These are phyloP conservation scores for Saccharomycopsis sp. DNA, from an alignment of 805 yeast genomes.

Conservation along the genomic window DNA sequence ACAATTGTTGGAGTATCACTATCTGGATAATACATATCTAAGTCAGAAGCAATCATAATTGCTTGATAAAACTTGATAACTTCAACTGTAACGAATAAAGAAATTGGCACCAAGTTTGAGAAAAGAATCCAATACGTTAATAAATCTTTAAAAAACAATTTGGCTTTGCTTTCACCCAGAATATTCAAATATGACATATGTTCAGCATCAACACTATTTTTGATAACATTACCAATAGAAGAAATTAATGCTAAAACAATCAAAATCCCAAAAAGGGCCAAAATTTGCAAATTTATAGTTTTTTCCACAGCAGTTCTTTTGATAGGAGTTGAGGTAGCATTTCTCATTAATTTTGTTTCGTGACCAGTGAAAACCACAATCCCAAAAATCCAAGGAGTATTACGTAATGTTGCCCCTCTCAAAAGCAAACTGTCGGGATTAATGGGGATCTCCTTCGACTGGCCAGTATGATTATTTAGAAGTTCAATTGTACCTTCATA, in stretches of 20 bases:
- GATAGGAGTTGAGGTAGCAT: conserved; percentile 97
- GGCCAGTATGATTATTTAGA: conserved; percentile 28
- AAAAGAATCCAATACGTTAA: conserved; percentile 94
- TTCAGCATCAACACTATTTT: conserved; percentile 41
- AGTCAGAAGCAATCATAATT: conserved; percentile 81
- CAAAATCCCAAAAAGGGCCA: conserved; percentile 76
- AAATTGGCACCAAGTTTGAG: conserved; percentile 95
- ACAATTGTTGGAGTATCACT: conserved; percentile 93
- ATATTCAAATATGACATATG: conserved; percentile 55
- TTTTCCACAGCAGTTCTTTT: conserved; percentile 95
- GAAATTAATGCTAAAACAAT: conserved; percentile 70
- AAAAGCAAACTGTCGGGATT: conserved; percentile 85
- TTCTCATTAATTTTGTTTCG: conserved; percentile 95
- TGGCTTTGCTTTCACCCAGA: conserved; percentile 56
- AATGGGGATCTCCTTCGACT: conserved; percentile 54
- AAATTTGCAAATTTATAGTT: conserved; percentile 83
- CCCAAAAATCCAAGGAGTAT: conserved; percentile 93
- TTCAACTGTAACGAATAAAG: conserved; percentile 93
- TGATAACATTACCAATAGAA: conserved; percentile 79
- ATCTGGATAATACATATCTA: conserved; percentile 82
- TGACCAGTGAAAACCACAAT: conserved; percentile 94
- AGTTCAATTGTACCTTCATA: conserved; percentile 74
- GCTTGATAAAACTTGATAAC: conserved; percentile 94
- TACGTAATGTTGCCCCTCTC: conserved; percentile 92
- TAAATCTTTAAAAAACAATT: conserved; percentile 73